Evolutionary conservation across 2,329 filamentous ascomycete genomes (phyloP).

Genomic region (Zymoseptoria tritici): DNA sequence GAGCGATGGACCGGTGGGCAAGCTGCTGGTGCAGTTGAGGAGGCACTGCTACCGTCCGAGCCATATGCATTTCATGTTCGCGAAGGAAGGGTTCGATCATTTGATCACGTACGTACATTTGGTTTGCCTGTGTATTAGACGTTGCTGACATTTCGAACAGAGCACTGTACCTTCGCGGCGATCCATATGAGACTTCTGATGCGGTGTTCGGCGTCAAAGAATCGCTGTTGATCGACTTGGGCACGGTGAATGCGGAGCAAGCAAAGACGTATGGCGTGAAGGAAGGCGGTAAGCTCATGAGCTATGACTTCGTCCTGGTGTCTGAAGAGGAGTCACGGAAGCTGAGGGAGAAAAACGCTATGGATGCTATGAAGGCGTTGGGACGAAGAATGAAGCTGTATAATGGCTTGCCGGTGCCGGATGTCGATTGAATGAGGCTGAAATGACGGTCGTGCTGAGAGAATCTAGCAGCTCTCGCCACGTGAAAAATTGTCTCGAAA

Average conservation of each 20-base stretch:
- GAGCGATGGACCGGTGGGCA: slow-evolving; percentile 74
- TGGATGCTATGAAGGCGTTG: slow-evolving; percentile 58
- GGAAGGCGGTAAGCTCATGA: slow-evolving; percentile 49
- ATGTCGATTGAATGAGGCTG: slow-evolving; percentile 44
- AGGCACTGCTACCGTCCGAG: slow-evolving; percentile 71
- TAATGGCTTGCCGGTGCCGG: slow-evolving; percentile 68
- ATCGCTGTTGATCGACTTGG: slow-evolving; percentile 62
- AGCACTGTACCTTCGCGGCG: slow-evolving; percentile 67
- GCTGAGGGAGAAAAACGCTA: slow-evolving; percentile 59
- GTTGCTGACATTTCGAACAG: slow-evolving; percentile 36
- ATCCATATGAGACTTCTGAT: slow-evolving; percentile 75
- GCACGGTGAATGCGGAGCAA: slow-evolving; percentile 45
- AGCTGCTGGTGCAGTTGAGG: slow-evolving; percentile 56
- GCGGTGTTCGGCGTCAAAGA: slow-evolving; percentile 84
- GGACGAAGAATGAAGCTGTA: slow-evolving; percentile 65
- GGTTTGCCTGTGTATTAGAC: background rate
- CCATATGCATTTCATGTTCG: slow-evolving; percentile 87
- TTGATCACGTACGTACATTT: slow-evolving; percentile 64
- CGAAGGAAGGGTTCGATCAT: slow-evolving; percentile 69
- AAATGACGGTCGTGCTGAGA: too few relatives aligned
- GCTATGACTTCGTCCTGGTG: slow-evolving; percentile 71
- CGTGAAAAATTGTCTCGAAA: too few relatives aligned
- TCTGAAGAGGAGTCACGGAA: slow-evolving; percentile 60
- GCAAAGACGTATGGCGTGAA: slow-evolving; percentile 55
- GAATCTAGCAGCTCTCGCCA: too few relatives aligned